Conservation (phyloP, 768 basidiomycete genomes). For the Pulveroboletus sp. region DNA sequence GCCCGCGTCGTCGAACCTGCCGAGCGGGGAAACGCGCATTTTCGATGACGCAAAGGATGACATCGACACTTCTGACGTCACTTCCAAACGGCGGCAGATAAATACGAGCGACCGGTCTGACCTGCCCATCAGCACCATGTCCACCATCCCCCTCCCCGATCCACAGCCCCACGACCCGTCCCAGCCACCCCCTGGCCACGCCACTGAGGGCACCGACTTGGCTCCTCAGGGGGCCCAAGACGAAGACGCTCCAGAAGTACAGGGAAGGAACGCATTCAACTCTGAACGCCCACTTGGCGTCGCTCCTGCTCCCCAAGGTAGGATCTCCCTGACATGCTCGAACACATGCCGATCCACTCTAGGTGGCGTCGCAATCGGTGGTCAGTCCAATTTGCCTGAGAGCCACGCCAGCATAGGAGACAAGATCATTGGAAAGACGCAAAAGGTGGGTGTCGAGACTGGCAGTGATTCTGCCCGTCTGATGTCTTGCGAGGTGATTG, state of each 20-base stretch:
- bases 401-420: conserved; percentile 44
- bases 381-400: conserved; percentile 20
- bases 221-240: neutral
- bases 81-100: conserved; percentile 2
- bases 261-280: conserved; percentile 26
- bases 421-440: conserved; percentile 54
- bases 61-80: conserved; percentile 5
- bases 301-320: conserved; percentile 33
- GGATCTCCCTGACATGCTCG: neutral
- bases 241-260: neutral
- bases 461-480: neutral
- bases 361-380: conserved; percentile 27
- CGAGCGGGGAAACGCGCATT: too few relatives aligned
- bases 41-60: neutral
- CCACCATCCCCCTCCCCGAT: conserved; percentile 29
- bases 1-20: too few relatives aligned
- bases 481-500: conserved; percentile 36
- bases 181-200: conserved; percentile 32
- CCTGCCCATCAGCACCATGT: conserved; percentile 6
- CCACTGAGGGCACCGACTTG: neutral
- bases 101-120: conserved; percentile 7
- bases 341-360: neutral
- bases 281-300: conserved; percentile 35
- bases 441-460: conserved; percentile 39
- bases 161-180: conserved; percentile 41